These are phyloP conservation scores for Psilocybe mexicana DNA, from an alignment of 1,284 basidiomycete genomes.

Conservation along the genomic window DNA sequence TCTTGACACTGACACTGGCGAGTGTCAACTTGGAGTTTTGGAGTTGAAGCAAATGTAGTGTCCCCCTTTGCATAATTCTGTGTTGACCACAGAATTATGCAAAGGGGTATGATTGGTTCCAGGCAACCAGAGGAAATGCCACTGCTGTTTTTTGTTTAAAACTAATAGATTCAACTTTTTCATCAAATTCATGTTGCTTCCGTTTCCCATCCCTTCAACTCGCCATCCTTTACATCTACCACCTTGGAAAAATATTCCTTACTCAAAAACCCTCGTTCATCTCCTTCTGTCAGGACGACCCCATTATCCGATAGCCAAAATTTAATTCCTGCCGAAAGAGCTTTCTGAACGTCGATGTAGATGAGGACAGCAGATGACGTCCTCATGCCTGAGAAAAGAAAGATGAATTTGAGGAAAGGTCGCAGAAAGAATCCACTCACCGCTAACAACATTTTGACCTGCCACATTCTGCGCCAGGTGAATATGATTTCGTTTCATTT, in stretches of 20 bases:
- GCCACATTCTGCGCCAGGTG: conserved; percentile 80
- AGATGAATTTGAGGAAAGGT: not conserved
- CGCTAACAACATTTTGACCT: conserved; percentile 69
- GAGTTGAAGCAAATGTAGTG: not conserved
- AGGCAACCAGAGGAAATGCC: too few relatives aligned
- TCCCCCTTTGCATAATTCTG: too few relatives aligned
- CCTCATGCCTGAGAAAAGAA: conserved; percentile 66
- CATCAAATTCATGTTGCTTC: not conserved
- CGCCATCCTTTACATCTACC: conserved; percentile 36
- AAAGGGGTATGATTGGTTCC: too few relatives aligned
- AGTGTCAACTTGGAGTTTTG: not conserved
- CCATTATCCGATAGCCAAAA: conserved; percentile 82
- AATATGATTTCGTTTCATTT: conserved; percentile 86
- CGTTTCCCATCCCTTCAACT: conserved; percentile 34
- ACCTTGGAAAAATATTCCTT: conserved; percentile 67
- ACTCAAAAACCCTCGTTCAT: conserved; percentile 54
- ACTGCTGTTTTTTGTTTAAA: too few relatives aligned
- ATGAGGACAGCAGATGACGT: conserved; percentile 71
- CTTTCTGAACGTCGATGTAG: conserved; percentile 72
- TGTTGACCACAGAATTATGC: too few relatives aligned
- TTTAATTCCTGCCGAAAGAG: conserved; percentile 68
- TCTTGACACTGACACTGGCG: not conserved
- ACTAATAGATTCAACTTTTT: too few relatives aligned
- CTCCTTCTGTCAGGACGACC: conserved; percentile 80
- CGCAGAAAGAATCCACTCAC: conserved; percentile 39